Evolutionary conservation across 2,329 filamentous ascomycete species (phyloP).

Genomic region (Talaromyces piceae): DNA sequence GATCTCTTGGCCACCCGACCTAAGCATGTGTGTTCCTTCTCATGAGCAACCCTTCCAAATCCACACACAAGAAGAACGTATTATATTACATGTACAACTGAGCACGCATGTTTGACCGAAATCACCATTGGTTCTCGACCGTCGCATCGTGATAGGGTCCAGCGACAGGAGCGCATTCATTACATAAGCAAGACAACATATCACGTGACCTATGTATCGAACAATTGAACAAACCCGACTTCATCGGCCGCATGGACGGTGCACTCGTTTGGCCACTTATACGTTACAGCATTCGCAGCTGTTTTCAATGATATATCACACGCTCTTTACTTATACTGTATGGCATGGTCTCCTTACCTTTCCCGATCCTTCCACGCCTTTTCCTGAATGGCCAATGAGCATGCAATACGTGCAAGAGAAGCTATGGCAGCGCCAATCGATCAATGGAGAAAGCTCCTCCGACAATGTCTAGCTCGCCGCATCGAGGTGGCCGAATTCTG

Average conservation of each 20-base stretch:
- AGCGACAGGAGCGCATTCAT: neutral
- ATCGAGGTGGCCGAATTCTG: conserved; percentile 33
- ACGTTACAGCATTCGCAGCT: neutral
- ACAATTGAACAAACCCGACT: neutral
- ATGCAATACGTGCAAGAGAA: conserved; percentile 3
- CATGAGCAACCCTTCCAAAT: too few species aligned
- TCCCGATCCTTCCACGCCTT: neutral
- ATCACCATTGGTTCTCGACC: too few species aligned
- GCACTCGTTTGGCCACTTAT: neutral
- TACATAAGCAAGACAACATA: neutral
- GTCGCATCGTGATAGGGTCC: neutral
- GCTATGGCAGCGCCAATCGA: conserved; percentile 21
- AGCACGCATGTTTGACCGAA: too few species aligned
- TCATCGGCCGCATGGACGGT: neutral
- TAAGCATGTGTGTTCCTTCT: too few species aligned
- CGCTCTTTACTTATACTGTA: neutral
- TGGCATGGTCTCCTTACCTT: neutral
- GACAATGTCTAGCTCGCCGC: conserved; percentile 29
- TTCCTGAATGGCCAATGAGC: conserved; percentile 1
- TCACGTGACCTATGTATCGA: neutral
- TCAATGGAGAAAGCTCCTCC: conserved; percentile 33
- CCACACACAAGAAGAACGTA: too few species aligned
- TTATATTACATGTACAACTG: too few species aligned
- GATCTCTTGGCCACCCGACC: too few species aligned
- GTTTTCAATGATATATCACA: neutral